phyloP scores from a whole-genome alignment of 768 basidiomycete species.

The Naganishia friedmannii region DNA sequence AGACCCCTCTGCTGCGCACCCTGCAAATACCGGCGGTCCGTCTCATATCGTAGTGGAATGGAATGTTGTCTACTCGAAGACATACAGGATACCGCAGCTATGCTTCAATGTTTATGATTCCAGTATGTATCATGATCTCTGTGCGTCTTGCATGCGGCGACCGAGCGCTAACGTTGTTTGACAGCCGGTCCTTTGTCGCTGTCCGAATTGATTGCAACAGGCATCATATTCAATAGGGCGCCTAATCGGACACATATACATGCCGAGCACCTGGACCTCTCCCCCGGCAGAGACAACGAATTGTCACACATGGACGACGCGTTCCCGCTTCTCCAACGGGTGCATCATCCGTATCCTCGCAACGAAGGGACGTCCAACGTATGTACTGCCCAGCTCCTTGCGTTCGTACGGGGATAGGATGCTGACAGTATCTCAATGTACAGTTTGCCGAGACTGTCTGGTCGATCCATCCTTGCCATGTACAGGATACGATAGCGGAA shows the following conservation, averaged over 20 bases:
- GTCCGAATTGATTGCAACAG: background rate
- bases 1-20: background rate
- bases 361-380: background rate
- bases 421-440: background rate
- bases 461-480: conserved; percentile 18
- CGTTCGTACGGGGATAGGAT: background rate
- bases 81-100: conserved; percentile 19
- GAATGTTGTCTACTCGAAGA: conserved; percentile 16
- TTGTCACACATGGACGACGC: no score
- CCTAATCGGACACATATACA: background rate
- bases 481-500: conserved; percentile 13
- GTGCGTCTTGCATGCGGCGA: background rate
- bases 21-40: background rate
- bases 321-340: conserved; percentile 9
- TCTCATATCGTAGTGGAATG: background rate
- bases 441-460: conserved; percentile 6
- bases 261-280: conserved; percentile 12
- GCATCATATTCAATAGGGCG: background rate
- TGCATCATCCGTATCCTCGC: conserved; percentile 6
- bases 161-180: background rate
- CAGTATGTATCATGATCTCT: background rate
- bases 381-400: background rate
- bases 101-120: conserved; percentile 15
- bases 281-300: background rate
- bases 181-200: conserved; percentile 4